Percentiles rank a stretch among this genome's conserved stretches.
These are phyloP conservation scores for Ogataea salicorniae DNA, from an alignment of 805 yeast genomes.

Conservation along the genomic window DNA sequence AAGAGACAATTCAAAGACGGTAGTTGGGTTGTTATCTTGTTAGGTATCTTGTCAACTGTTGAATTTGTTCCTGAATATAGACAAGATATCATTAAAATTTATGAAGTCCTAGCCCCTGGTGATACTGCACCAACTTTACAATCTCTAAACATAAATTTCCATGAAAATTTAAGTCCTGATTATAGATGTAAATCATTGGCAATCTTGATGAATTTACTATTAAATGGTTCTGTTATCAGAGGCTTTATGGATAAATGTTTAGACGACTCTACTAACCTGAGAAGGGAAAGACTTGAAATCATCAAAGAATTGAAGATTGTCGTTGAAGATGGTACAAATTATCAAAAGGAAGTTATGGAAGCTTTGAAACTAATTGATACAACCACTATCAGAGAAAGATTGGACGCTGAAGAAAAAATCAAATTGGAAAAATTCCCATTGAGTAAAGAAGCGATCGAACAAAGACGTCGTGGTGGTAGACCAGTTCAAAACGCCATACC, in stretches of 20 bases:
- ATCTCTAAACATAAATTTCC: slow-evolving; percentile 51
- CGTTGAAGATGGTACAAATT: slow-evolving; percentile 45
- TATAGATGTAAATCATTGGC: slow-evolving; percentile 54
- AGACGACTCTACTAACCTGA: slow-evolving; percentile 54
- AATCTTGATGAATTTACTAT: slow-evolving; percentile 58
- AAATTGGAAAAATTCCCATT: slow-evolving; percentile 15
- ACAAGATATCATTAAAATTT: slow-evolving; percentile 44
- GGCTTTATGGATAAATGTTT: slow-evolving; percentile 60
- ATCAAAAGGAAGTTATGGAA: slow-evolving; percentile 37
- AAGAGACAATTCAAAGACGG: slow-evolving; percentile 77
- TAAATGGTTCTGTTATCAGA: slow-evolving; percentile 55
- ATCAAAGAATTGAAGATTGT: slow-evolving; percentile 53
- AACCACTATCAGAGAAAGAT: slow-evolving; percentile 15
- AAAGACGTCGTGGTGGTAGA: slow-evolving; percentile 24
- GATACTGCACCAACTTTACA: slow-evolving; percentile 43
- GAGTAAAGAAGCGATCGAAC: slow-evolving; percentile 17
- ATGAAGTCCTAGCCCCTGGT: slow-evolving; percentile 54
- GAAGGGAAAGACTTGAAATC: slow-evolving; percentile 63
- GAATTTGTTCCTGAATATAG: slow-evolving; percentile 53
- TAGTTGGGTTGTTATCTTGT: slow-evolving; percentile 72
- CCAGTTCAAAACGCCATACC: slow-evolving; percentile 24
- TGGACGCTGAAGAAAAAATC: slow-evolving; percentile 21
- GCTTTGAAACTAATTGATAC: slow-evolving; percentile 26
- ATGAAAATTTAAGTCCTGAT: slow-evolving; percentile 42
- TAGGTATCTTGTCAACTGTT: slow-evolving; percentile 65